Conservation (phyloP, 2,329 filamentous ascomycete species). For the Colletotrichum graminicola region DNA sequence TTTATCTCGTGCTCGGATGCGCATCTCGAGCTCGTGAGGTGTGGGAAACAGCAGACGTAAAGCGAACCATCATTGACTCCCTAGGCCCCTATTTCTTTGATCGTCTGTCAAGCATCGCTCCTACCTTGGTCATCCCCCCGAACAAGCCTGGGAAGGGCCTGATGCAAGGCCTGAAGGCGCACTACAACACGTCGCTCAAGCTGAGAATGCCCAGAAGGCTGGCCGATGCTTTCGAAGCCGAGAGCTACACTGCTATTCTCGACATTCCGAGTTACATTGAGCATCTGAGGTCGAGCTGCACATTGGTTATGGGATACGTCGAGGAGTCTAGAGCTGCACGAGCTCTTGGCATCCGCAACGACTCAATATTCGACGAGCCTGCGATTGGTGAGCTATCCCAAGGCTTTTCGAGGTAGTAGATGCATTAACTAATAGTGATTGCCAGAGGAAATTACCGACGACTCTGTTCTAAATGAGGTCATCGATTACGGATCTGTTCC, state of each 20-base stretch:
- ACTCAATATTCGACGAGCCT: constrained; percentile 57
- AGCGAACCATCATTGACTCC: constrained; percentile 69
- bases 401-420: rapidly evolving
- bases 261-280: constrained; percentile 60
- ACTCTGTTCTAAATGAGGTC: constrained; percentile 55
- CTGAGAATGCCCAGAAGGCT: constrained; percentile 58
- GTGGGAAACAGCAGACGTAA: constrained; percentile 66
- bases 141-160: constrained; percentile 47
- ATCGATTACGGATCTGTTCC: constrained; percentile 68
- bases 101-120: constrained; percentile 65
- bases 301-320: constrained; percentile 63
- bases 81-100: constrained; percentile 68
- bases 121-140: constrained; percentile 53
- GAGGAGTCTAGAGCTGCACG: constrained; percentile 64
- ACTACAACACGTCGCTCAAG: constrained; percentile 61
- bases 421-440: constrained; percentile 43
- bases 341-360: constrained; percentile 55
- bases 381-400: constrained; percentile 58
- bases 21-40: constrained; percentile 59
- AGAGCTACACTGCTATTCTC: constrained; percentile 64
- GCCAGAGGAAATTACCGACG: constrained; percentile 57
- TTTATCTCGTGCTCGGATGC: constrained; percentile 65
- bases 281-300: constrained; percentile 62
- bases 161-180: constrained; percentile 57
- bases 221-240: constrained; percentile 62